Percentiles rank a stretch among this genome's conserved stretches.
phyloP scores from a whole-genome alignment of 164 flowering plant species.

The Macadamia integrifolia region DNA sequence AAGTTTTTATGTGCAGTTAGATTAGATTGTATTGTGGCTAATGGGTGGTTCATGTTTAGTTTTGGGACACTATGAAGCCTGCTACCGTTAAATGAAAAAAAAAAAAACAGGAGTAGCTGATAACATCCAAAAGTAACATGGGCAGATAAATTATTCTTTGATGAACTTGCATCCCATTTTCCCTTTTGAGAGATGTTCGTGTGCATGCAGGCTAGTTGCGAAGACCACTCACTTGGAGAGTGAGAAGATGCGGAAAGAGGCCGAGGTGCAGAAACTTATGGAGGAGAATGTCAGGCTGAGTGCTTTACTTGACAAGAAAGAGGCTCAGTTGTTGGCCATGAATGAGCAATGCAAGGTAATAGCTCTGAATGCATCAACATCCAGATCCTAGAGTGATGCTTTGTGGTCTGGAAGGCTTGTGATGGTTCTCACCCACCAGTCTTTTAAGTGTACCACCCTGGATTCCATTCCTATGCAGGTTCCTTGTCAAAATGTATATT shows the following conservation, averaged over 20 bases:
- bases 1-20: neutral
- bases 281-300: conserved; percentile 80
- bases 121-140: too few species aligned
- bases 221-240: conserved; percentile 79
- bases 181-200: neutral
- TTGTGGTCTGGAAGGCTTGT: neutral
- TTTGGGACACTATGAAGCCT: neutral
- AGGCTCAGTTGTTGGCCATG: conserved; percentile 95
- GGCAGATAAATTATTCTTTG: too few species aligned
- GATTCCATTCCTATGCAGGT: too few species aligned
- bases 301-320: conserved; percentile 90
- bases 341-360: conserved; percentile 95
- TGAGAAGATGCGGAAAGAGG: conserved; percentile 84
- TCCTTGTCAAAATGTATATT: neutral
- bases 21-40: neutral
- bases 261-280: conserved; percentile 83
- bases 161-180: neutral
- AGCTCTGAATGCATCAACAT: conserved; percentile 64
- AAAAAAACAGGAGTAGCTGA: neutral
- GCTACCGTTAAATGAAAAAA: neutral
- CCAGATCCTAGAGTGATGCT: conserved; percentile 9
- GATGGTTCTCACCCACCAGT: too few species aligned
- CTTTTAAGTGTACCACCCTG: too few species aligned
- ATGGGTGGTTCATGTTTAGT: neutral
- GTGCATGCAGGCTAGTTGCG: conserved; percentile 58